phyloP scores from a whole-genome alignment of 768 basidiomycete species.

The Hortiboletus campestris region DNA sequence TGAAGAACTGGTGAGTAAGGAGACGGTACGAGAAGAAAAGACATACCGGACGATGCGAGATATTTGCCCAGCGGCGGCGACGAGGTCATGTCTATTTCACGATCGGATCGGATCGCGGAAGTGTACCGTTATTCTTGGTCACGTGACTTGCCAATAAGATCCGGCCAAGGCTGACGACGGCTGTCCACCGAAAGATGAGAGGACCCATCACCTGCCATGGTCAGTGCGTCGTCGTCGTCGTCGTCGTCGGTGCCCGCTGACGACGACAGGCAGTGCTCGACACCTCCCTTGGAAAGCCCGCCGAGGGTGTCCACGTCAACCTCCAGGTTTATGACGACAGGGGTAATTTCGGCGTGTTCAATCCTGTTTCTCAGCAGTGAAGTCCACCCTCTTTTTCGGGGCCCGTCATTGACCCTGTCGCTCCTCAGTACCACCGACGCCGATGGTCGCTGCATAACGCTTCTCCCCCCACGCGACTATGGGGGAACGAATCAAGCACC shows the following conservation, averaged over 20 bases:
- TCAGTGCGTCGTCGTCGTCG: conserved; percentile 30
- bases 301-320: conserved; percentile 59
- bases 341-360: conserved; percentile 45
- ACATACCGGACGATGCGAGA: conserved; percentile 85
- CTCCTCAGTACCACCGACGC: conserved; percentile 64
- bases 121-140: not conserved
- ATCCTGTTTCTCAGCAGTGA: conserved; percentile 61
- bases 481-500: conserved; percentile 41
- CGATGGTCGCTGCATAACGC: conserved; percentile 79
- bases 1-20: not conserved
- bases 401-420: not conserved
- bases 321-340: conserved; percentile 52
- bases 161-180: no score
- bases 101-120: conserved; percentile 23
- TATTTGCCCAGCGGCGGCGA: conserved; percentile 79
- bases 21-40: not conserved
- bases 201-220: conserved; percentile 94
- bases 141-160: conserved; percentile 4
- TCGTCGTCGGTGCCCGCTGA: not conserved
- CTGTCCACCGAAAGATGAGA: conserved; percentile 47
- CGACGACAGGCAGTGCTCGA: conserved; percentile 76
- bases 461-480: conserved; percentile 59
- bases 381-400: conserved; percentile 8
- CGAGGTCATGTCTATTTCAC: conserved; percentile 31
- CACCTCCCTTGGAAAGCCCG: conserved; percentile 80